Base-by-base conservation (phyloP, 495 filamentous ascomycete species). In the Collariella sp. region DNA sequence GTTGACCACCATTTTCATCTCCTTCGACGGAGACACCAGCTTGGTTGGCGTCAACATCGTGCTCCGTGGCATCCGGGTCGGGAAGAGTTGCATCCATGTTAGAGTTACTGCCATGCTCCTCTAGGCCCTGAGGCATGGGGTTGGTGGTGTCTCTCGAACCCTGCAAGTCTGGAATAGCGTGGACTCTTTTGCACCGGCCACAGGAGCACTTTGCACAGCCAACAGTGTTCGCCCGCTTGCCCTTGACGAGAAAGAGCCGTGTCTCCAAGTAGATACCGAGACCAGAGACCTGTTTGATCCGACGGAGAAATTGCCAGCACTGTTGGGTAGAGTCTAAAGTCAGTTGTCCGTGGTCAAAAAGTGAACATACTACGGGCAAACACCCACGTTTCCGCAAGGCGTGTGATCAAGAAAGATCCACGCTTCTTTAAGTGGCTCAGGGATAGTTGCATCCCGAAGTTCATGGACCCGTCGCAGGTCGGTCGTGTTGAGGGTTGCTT, bases 371-470 rank as follows among this genome's bases (percentile, higher is more conserved):
- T 7, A 6, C 31, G 31, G 16, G 20, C 6, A 36, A 11, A 18
- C n/a, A 39, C 57, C 42, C 43, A 59, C 57, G 19, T 53, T 45
- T 5, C 11, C 20, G n/a, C 57, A 60, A 1, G 53, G 57, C 1
- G 9, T 15, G 16, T 60, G 48, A 10, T 60, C 53, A 0, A 60
- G 15, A 12, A 52, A 46, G 0, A 56, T 13, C 31, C 19, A 38
- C 0, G 53, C 52, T 3, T 24, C 15, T 33, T 15, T 34, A 13
- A 45, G 41, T 0, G 16, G 9, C 0, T 1, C 24, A 0, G 57
- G 57, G 7, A 59, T 23, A 3, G 11, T 9, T 0, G 43, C 24
- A 1, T 33, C 26, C 7, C 24, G 33, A 0, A 59, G 43, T 16
- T 59, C 57, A 1, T 7, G 15, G 7, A 52, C 12, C 1, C 52